phyloP scores from a whole-genome alignment of 225 moss, liverwort and hornwort species.

The Thuidium tamariscinum region DNA sequence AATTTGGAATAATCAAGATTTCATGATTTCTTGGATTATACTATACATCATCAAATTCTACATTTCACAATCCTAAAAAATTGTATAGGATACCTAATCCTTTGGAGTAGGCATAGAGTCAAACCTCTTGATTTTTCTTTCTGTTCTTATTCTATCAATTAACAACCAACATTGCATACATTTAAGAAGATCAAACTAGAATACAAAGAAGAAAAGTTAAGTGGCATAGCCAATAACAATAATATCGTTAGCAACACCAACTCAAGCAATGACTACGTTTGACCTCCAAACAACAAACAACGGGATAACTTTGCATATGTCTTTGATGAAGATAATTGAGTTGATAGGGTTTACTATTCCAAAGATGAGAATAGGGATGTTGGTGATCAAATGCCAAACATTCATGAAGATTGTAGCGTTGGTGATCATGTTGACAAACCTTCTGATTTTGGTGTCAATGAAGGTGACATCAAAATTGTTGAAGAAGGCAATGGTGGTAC shows the following conservation, averaged over 20 bases:
- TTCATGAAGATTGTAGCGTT: no score
- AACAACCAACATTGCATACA: rapidly evolving
- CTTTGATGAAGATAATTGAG: rapidly evolving
- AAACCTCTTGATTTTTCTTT: rapidly evolving
- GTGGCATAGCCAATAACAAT: no score
- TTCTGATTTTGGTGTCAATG: no score
- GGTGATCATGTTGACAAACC: no score
- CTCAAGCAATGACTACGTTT: rapidly evolving
- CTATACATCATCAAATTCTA: rapidly evolving
- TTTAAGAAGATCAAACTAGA: neutral
- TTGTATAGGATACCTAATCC: neutral
- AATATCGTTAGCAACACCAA: rapidly evolving
- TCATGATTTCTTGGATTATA: neutral
- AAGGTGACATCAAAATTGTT: no score
- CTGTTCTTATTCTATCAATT: rapidly evolving
- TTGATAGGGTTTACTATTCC: no score
- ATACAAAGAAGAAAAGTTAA: rapidly evolving
- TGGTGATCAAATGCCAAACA: no score
- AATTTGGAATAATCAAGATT: neutral
- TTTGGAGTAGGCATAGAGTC: neutral
- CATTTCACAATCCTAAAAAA: rapidly evolving
- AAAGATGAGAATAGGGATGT: no score
- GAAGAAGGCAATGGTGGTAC: no score
- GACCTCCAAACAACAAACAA: no score
- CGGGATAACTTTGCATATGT: no score